phyloP scores from a whole-genome alignment of 176 grass and related monocot genomes.

The Juncus effusus region DNA sequence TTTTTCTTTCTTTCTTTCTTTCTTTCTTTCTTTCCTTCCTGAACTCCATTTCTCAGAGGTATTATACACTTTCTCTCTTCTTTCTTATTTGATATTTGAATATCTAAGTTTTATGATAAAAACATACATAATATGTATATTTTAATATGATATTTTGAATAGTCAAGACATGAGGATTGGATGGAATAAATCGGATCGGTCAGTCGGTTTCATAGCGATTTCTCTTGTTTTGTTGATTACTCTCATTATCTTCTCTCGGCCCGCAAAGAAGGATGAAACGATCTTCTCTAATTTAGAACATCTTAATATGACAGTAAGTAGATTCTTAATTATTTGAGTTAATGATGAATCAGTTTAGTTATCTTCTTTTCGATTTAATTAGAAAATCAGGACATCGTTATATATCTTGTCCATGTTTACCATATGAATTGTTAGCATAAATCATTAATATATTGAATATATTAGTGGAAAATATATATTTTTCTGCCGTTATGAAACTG shows the following conservation, averaged over 20 bases:
- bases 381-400: too few relatives aligned
- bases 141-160: neutral
- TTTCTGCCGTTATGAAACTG: too few relatives aligned
- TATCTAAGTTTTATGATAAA: too few relatives aligned
- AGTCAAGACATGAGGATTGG: slow-evolving; percentile 4
- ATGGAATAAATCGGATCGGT: slow-evolving; percentile 16
- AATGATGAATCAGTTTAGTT: neutral
- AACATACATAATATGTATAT: neutral
- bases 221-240: slow-evolving; percentile 9
- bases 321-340: neutral
- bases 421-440: too few relatives aligned
- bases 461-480: too few relatives aligned
- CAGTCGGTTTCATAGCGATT: neutral
- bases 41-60: neutral
- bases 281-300: slow-evolving; percentile 9
- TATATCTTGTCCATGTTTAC: too few relatives aligned
- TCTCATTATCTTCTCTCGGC: slow-evolving; percentile 11
- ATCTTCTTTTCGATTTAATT: neutral
- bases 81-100: too few relatives aligned
- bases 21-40: neutral
- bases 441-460: neutral
- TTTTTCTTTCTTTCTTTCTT: neutral
- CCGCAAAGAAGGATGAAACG: slow-evolving; percentile 19
- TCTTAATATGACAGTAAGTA: slow-evolving; percentile 16
- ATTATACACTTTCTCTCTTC: neutral